A percentile compares a stretch with the other conserved stretches of the same genome.
Evolutionary conservation across 139 green algal genomes (phyloP).

Genomic region (Eudorina sp.): DNA sequence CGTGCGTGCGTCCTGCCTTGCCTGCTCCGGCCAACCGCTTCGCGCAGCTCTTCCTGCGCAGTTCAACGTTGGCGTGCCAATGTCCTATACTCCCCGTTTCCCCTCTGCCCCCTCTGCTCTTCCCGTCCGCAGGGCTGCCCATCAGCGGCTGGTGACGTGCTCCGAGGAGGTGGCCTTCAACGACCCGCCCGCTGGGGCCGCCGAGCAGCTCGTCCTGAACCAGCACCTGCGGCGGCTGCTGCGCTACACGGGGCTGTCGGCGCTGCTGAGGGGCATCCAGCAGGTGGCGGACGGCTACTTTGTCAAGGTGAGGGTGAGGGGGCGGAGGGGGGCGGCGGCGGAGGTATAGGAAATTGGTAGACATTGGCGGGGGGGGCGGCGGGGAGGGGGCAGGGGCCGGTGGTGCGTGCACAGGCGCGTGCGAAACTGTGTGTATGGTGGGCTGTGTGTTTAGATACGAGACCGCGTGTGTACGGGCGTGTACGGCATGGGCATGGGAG

Average conservation of each 20-base stretch:
- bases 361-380: no score
- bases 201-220: constrained; percentile 93
- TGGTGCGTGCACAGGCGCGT: no score
- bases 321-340: neutral
- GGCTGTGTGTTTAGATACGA: no score
- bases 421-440: no score
- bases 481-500: no score
- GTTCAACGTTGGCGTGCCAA: neutral
- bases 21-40: neutral
- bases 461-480: no score
- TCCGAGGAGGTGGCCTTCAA: constrained; percentile 85
- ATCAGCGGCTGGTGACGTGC: constrained; percentile 75
- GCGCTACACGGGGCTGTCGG: constrained; percentile 82
- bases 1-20: no score
- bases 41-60: neutral
- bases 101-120: neutral
- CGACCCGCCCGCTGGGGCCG: constrained; percentile 78
- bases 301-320: constrained; percentile 71
- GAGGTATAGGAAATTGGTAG: no score
- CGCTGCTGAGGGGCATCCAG: constrained; percentile 91
- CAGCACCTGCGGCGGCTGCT: constrained; percentile 91
- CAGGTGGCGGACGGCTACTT: constrained; percentile 89
- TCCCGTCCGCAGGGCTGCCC: constrained; percentile 45
- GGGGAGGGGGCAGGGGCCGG: no score
- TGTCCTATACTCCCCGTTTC: no score